Percentiles rank a stretch among this genome's conserved stretches.
These are phyloP conservation scores for Nicotiana paniculata DNA, from an alignment of 257 asterid genomes.

Conservation along the genomic window DNA sequence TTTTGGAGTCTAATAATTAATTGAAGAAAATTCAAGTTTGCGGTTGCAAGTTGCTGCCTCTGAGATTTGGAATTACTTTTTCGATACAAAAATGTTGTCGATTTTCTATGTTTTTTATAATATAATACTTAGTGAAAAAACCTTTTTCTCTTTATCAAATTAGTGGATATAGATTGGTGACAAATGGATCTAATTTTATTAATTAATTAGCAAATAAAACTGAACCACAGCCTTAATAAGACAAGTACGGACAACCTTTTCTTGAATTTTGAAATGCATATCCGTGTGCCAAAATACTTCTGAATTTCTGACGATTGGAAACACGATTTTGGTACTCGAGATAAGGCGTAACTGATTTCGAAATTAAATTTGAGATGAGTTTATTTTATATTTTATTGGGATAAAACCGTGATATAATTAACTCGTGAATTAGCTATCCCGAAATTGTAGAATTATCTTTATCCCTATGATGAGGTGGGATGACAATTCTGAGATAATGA, in stretches of 20 bases:
- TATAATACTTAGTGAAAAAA: background rate
- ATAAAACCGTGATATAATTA: too few relatives aligned
- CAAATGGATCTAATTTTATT: slow-evolving; percentile 5
- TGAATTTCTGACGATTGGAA: background rate
- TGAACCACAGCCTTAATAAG: slow-evolving; percentile 22
- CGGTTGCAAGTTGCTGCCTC: slow-evolving; percentile 62
- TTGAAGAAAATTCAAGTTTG: slow-evolving; percentile 11
- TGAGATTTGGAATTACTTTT: slow-evolving; percentile 36
- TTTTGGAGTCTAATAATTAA: slow-evolving; percentile 12
- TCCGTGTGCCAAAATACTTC: background rate
- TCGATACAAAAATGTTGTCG: slow-evolving; percentile 2
- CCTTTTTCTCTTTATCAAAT: background rate
- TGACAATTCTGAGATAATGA: too few relatives aligned
- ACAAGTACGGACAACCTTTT: background rate
- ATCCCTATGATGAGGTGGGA: too few relatives aligned
- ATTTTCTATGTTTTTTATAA: background rate
- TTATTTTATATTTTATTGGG: too few relatives aligned
- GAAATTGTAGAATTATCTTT: too few relatives aligned
- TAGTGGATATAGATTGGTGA: slow-evolving; percentile 10
- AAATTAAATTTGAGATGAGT: too few relatives aligned
- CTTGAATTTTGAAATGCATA: background rate
- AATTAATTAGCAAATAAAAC: slow-evolving; percentile 11
- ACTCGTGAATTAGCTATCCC: too few relatives aligned
- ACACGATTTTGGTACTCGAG: background rate
- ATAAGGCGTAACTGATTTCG: too few relatives aligned